A percentile compares a stretch with the other conserved stretches of the same genome.
Conservation (phyloP, 2,329 filamentous ascomycete species). For the Verruconis gallopava region DNA sequence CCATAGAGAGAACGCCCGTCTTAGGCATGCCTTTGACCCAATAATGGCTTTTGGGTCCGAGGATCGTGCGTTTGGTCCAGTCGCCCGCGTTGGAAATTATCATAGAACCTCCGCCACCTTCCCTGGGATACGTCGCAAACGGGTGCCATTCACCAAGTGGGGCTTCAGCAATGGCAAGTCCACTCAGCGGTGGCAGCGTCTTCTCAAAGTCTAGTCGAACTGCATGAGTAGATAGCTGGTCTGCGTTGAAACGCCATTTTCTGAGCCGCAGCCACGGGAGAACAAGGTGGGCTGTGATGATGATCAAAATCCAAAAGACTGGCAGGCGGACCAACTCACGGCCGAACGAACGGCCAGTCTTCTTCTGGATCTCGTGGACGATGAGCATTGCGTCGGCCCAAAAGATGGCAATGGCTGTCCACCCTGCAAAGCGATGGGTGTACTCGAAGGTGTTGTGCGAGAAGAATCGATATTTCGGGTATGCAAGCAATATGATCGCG, state of each 20-base stretch:
- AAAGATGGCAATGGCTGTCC: slow-evolving; percentile 20
- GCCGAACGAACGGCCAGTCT: slow-evolving; percentile 23
- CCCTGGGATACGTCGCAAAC: slow-evolving; percentile 25
- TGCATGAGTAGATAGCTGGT: slow-evolving; percentile 59
- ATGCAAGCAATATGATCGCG: slow-evolving; percentile 17
- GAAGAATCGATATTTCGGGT: slow-evolving; percentile 15
- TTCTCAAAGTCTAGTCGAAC: slow-evolving; percentile 45
- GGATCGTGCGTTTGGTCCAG: slow-evolving; percentile 19
- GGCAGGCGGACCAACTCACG: slow-evolving; percentile 33
- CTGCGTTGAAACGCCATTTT: slow-evolving; percentile 50
- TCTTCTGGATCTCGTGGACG: slow-evolving; percentile 10
- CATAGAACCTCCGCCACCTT: slow-evolving; percentile 18
- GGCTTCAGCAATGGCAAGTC: slow-evolving; percentile 18
- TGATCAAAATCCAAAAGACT: slow-evolving; percentile 54
- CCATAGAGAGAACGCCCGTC: slow-evolving; percentile 21
- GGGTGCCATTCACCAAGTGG: slow-evolving; percentile 25
- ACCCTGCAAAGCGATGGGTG: slow-evolving; percentile 24
- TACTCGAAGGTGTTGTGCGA: slow-evolving; percentile 23
- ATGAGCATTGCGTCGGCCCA: slow-evolving; percentile 17
- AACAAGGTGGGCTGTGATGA: slow-evolving; percentile 51
- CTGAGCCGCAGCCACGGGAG: slow-evolving; percentile 64
- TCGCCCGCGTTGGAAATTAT: slow-evolving; percentile 24
- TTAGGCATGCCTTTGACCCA: slow-evolving; percentile 20
- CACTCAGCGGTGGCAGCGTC: slow-evolving; percentile 19
- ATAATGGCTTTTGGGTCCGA: slow-evolving; percentile 15